Conservation (phyloP, 164 flowering plant genomes). For the Aristolochia californica region DNA sequence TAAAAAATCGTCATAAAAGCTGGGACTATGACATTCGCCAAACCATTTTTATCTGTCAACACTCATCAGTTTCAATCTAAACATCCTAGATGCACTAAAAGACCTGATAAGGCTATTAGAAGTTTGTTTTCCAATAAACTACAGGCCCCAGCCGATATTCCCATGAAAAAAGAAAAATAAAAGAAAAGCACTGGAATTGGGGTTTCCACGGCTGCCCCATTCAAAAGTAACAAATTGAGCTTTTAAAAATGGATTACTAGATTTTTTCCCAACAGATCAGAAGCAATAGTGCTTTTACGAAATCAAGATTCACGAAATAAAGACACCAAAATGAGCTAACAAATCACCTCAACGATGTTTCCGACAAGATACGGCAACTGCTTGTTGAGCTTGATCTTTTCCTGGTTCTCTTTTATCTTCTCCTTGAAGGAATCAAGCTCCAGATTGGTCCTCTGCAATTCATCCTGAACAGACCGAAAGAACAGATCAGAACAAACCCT, state of each 20-base stretch:
- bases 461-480: slow-evolving; percentile 36
- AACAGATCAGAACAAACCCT: neutral
- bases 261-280: neutral
- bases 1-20: too few species aligned
- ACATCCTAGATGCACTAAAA: too few species aligned
- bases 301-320: too few species aligned
- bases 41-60: too few species aligned
- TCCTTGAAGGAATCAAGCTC: slow-evolving; percentile 71
- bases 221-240: too few species aligned
- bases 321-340: too few species aligned
- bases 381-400: slow-evolving; percentile 18
- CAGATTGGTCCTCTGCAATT: slow-evolving; percentile 62
- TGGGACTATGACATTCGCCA: too few species aligned
- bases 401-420: slow-evolving; percentile 66
- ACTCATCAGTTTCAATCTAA: too few species aligned
- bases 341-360: slow-evolving; percentile 76
- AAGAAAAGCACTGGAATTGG: too few species aligned
- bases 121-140: neutral
- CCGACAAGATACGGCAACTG: slow-evolving; percentile 64
- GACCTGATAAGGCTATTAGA: neutral
- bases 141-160: neutral
- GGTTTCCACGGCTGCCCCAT: too few species aligned
- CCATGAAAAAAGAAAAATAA: too few species aligned
- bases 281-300: too few species aligned
- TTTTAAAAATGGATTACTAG: neutral